A percentile compares a stretch with the other conserved stretches of the same genome.
Evolutionary conservation across 192 early-diverging fungal species (phyloP).

Genomic region (Podochytrium sp.): DNA sequence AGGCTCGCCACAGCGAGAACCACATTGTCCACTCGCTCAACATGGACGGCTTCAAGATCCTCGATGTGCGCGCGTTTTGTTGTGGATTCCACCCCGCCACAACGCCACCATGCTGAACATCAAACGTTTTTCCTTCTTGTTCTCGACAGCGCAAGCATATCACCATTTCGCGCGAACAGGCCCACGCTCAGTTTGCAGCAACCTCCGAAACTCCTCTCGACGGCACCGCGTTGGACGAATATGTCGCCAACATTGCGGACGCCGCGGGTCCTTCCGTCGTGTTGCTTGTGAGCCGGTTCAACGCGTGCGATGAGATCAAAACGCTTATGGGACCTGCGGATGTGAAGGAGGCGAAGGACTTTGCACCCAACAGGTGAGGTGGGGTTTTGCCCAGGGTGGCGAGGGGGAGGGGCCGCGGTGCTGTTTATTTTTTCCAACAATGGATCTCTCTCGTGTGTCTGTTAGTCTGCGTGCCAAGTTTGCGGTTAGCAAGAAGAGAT

Average conservation of each 20-base stretch:
- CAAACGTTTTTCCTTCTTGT: no score
- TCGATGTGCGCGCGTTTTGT: slow-evolving; percentile 35
- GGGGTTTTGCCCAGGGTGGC: no score
- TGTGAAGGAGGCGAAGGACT: slow-evolving; percentile 28
- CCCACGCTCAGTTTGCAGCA: slow-evolving; percentile 40
- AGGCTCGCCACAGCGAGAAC: slow-evolving; percentile 34
- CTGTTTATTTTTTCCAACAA: no score
- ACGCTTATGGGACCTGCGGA: slow-evolving; percentile 37
- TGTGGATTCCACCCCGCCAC: background rate
- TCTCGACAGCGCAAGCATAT: slow-evolving; percentile 37
- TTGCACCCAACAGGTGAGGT: slow-evolving; percentile 39
- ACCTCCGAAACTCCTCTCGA: slow-evolving; percentile 23
- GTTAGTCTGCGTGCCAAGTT: slow-evolving; percentile 27
- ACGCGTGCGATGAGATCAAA: slow-evolving; percentile 37
- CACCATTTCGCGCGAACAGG: slow-evolving; percentile 45
- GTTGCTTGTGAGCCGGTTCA: slow-evolving; percentile 38
- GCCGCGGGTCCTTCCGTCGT: slow-evolving; percentile 40
- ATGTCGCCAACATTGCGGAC: slow-evolving; percentile 32
- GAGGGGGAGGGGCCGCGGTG: background rate
- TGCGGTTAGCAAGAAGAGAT: background rate
- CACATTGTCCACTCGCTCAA: slow-evolving; percentile 42
- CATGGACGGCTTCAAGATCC: slow-evolving; percentile 48
- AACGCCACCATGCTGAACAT: background rate
- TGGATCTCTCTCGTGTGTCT: no score
- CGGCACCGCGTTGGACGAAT: slow-evolving; percentile 36